Evolutionary conservation across 805 yeast species (phyloP).

Genomic region (Ogataea pignaliae): DNA sequence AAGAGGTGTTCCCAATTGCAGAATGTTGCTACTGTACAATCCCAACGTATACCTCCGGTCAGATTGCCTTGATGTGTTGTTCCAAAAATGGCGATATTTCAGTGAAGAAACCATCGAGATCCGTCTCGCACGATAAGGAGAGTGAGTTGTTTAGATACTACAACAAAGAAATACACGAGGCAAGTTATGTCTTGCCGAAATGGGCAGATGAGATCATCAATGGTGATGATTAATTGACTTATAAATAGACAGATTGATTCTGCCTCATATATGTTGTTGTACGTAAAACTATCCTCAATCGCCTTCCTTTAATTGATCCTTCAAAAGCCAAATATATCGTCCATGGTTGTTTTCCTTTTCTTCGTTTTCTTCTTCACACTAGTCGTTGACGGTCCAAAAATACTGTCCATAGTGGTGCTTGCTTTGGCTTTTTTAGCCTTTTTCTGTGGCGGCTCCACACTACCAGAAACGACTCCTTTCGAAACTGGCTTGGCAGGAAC

Average conservation of each 20-base stretch:
- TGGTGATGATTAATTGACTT: no score
- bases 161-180: constrained; percentile 58
- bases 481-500: no score
- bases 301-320: not conserved
- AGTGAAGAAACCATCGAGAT: constrained; percentile 50
- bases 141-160: constrained; percentile 55
- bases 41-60: constrained; percentile 88
- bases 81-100: constrained; percentile 46
- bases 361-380: constrained; percentile 29
- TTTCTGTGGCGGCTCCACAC: constrained; percentile 7
- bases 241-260: no score
- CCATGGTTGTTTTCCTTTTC: constrained; percentile 55
- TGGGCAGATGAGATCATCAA: constrained; percentile 51
- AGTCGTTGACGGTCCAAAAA: constrained; percentile 3
- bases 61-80: constrained; percentile 73
- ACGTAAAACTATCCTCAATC: no score
- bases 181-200: constrained; percentile 74
- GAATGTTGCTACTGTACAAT: constrained; percentile 74
- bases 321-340: constrained; percentile 64
- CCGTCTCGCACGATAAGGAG: constrained; percentile 41
- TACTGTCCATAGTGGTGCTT: constrained; percentile 3
- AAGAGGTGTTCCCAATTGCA: constrained; percentile 54
- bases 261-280: no score
- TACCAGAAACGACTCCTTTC: no score
- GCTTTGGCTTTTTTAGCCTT: constrained; percentile 7